Evolutionary conservation across 2,329 filamentous ascomycete species (phyloP), one percentile per base, ranked within the genome.

Genomic region (Clonostachys solani): DNA sequence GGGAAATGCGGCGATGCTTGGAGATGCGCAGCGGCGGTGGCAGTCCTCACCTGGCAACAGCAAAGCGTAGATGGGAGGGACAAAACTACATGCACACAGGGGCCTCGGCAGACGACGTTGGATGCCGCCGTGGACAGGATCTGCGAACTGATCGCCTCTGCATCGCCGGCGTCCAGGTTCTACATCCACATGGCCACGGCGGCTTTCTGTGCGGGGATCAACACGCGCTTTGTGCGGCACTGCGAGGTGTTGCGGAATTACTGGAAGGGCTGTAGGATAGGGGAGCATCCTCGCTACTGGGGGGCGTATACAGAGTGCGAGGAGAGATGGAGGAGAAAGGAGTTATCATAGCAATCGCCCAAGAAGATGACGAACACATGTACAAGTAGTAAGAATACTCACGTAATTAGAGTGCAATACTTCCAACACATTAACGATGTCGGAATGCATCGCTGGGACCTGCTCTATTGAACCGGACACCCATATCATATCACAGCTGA

Each of bases 181-280:
- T 70, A 69, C 49, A 62, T 66, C 33, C 67, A 71, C 47, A 54
- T 72, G 51, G 68, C 66, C 2, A 60, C 61, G 0, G 58, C 64
- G 1, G 65, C 64, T 0, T 71, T 66, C 42, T 47, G 72, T 5
- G 62, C 64, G 1, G 66, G 62, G 0, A 66, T 68, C 50, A 56
- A 66, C 35, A 66, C 65, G 2, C 63, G 52, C 6, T 59, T 56
- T 0, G 33, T 23, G 0, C 47, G 50, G 12, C 67, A 72, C 18
- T 69, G 68, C 42, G 57, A 62, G 5, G 50, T 60, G 4, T 55
- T 72, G 13, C 56, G 65, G 7, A 49, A 45, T 0, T 72, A 71
- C 46, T 72, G 67, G 68, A 55, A 50, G 16, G 64, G 65, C 38
- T 72, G 67, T 48, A 60, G 56, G 23, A 51, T 54, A n/a, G 60